A percentile compares a stretch with the other conserved stretches of the same genome.
Evolutionary conservation across 257 asterid species (phyloP).

Genomic region (Verbascum thapsus): DNA sequence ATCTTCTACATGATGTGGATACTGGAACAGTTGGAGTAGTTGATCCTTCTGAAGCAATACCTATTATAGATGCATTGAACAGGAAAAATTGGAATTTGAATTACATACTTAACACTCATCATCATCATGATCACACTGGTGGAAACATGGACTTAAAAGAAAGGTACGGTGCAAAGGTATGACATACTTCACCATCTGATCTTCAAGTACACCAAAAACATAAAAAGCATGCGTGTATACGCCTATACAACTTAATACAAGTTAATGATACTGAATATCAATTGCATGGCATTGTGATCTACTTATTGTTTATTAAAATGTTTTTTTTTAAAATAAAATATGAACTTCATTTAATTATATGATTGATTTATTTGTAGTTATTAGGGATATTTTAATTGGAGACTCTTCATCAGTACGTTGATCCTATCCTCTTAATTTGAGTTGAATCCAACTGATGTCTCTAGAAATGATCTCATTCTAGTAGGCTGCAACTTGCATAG

Average conservation of each 20-base stretch:
- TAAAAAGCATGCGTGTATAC: constrained; percentile 15
- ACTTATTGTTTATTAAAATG: background rate
- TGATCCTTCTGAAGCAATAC: constrained; percentile 94
- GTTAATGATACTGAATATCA: background rate
- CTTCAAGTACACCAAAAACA: constrained; percentile 10
- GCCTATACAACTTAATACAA: background rate
- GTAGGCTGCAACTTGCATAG: too few species aligned
- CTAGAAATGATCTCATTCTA: too few species aligned
- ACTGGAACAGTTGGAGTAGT: constrained; percentile 99
- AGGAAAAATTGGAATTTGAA: constrained; percentile 78
- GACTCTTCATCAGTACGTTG: too few species aligned
- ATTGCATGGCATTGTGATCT: constrained; percentile 8
- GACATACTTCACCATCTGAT: constrained; percentile 34
- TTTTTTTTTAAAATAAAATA: too few species aligned
- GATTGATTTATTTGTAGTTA: background rate
- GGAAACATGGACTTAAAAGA: constrained; percentile 88
- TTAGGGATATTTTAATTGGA: background rate
- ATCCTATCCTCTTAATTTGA: too few species aligned
- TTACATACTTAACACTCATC: constrained; percentile 91
- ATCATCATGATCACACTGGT: constrained; percentile 95
- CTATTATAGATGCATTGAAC: constrained; percentile 74
- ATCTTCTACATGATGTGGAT: constrained; percentile 77
- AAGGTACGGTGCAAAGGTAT: constrained; percentile 98
- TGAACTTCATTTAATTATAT: too few species aligned
- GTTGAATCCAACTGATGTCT: too few species aligned